phyloP scores from a whole-genome alignment of 1,284 basidiomycete genomes.

The Violaceomyces palustris region DNA sequence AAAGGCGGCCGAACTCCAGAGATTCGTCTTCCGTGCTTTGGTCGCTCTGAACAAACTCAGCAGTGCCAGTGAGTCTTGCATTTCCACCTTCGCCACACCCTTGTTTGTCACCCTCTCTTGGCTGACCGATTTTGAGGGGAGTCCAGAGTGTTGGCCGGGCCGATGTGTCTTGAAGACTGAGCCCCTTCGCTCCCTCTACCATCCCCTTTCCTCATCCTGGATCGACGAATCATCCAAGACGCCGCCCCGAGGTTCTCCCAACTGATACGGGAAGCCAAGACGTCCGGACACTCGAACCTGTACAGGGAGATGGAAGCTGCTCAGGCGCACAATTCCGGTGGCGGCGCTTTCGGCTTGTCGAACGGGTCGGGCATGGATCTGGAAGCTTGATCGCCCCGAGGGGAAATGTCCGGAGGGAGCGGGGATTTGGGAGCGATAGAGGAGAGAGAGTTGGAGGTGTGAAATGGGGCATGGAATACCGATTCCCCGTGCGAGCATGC shows the following conservation, averaged over 20 bases:
- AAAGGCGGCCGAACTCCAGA: constrained; percentile 82
- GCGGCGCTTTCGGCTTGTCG: too few species aligned
- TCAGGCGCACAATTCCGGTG: not conserved
- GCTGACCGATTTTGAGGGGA: too few species aligned
- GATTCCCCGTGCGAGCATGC: too few species aligned
- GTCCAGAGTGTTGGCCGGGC: not conserved
- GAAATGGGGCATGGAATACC: too few species aligned
- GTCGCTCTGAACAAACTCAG: constrained; percentile 61
- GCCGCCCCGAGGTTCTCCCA: constrained; percentile 5
- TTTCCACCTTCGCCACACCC: not conserved
- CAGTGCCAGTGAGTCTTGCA: constrained; percentile 1
- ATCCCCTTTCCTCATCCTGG: not conserved
- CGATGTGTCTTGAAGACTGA: not conserved
- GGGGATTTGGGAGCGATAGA: too few species aligned
- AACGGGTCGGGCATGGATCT: too few species aligned
- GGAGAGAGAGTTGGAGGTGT: too few species aligned
- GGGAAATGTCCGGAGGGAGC: too few species aligned
- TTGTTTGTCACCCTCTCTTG: not conserved
- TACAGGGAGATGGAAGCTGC: not conserved
- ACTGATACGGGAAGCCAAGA: constrained; percentile 7
- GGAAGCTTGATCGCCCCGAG: too few species aligned
- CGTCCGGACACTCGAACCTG: not conserved
- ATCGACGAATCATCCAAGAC: not conserved
- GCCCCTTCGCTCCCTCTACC: not conserved
- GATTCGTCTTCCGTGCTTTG: constrained; percentile 77